Evolutionary conservation across 192 early-diverging fungal species (phyloP), one percentile per base, ranked within the genome.

Genomic region (Podila clonocystis): DNA sequence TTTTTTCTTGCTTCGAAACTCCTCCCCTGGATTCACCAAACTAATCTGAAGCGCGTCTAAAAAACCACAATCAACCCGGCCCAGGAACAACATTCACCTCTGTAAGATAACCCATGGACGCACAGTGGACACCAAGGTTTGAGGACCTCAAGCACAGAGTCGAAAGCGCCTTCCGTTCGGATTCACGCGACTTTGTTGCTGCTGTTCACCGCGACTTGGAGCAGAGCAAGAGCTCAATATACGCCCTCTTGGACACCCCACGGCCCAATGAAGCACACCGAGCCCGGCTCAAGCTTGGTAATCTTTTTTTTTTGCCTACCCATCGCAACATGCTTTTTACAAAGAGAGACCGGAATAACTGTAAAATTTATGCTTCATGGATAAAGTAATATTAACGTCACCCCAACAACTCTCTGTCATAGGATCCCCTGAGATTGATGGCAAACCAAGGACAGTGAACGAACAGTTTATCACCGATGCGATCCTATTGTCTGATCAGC

Each of bases 401-500:
- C 41, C 41, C 3, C 12, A 45, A 45, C 33, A 1, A 15, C 41
- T 15, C 41, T 31, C 1, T 45, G 13, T 15, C 17, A 17, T 58
- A 86, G 87, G 87, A 63, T 74, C 77, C 20, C 82, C 85, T 28
- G 76, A 82, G 49, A 91, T 94, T 60, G 89, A 91, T 26, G 86
- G 90, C 36, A 86, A 83, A 41, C 66, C 83, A 33, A 84, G 85
- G 72, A 84, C 90, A 65, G 87, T 93, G 70, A 95, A 91, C 76
- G 84, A 83, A n/a, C 88, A 91, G 19, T 96, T 95, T 72, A 86
- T 85, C 66, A 65, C 83, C 20, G 85, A 90, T 33, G 89, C 89
- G 9, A 74, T 92, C 62, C 85, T 91, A 72, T 72, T 98, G 34
- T 93, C 94, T 2, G 94, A 96, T 75, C 87, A 94, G 67, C 84